These are phyloP conservation scores for Erodium trifolium DNA, from an alignment of 441 rosid genomes.

Conservation along the genomic window DNA sequence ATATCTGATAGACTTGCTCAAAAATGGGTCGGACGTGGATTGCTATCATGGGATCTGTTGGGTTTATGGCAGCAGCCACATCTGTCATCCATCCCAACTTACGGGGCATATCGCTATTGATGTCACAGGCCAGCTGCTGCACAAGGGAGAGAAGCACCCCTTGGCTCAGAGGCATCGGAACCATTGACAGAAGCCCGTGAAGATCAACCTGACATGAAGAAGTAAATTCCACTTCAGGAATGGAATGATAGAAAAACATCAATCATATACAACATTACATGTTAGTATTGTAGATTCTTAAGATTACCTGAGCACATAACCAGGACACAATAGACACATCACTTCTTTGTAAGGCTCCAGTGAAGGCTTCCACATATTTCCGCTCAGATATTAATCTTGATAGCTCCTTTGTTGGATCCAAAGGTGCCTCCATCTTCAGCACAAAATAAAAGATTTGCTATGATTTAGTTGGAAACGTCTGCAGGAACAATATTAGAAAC, in stretches of 20 bases:
- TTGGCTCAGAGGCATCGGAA: constrained; percentile 54
- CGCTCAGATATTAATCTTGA: constrained; percentile 40
- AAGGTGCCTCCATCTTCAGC: constrained; percentile 37
- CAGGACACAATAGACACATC: constrained; percentile 52
- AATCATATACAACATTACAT: background rate
- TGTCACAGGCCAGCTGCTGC: constrained; percentile 57
- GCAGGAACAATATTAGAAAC: background rate
- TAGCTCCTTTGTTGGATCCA: constrained; percentile 49
- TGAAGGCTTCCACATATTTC: constrained; percentile 61
- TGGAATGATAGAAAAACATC: too few species aligned
- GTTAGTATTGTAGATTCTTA: background rate
- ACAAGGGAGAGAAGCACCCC: constrained; percentile 56
- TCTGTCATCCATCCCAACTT: constrained; percentile 56
- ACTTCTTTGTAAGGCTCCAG: constrained; percentile 47
- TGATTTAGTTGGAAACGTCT: background rate
- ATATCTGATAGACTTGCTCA: constrained; percentile 52
- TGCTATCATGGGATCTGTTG: constrained; percentile 41
- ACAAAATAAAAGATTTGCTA: constrained; percentile 11
- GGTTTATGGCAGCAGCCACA: constrained; percentile 46
- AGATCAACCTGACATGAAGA: constrained; percentile 43
- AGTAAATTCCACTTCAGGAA: too few species aligned
- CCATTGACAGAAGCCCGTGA: constrained; percentile 30
- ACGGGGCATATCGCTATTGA: constrained; percentile 36
- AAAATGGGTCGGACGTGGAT: constrained; percentile 45
- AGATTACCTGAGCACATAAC: constrained; percentile 54